Evolutionary conservation across 345 rosid genomes (phyloP), one percentile per base, ranked within the genome.

Genomic region (Diplotaxis tenuifolia): DNA sequence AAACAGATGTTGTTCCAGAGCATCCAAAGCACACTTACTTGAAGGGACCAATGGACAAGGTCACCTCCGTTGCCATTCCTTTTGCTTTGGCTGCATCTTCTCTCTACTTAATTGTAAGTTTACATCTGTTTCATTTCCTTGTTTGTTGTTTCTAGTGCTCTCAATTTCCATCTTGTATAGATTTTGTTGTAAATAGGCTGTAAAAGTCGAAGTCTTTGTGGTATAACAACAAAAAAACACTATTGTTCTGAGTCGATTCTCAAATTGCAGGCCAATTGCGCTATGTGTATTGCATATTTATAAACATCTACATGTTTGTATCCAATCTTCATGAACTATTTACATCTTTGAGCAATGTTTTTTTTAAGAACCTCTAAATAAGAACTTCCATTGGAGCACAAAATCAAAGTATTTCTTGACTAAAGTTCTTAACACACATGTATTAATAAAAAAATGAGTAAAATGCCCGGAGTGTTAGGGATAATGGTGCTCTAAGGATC

Each of bases 81-180:
- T 22, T 80, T 34, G 88, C 92, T 16, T 83, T 94, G 77, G 95
- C 92, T 2, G 93, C 63, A 12, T 72, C 73, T 55, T 38, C 87
- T 20, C 45, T 88, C 54, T 94, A 25, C 79, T 80, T 91, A 72
- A 88, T 87, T 60, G 98, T 93, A 82, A 88, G 97, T 81, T 65
- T 32, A 11, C 5, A 7, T 7, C 36, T n/a, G 29, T 49, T 20
- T 14, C n/a, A 34, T 21, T 55, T 68, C 54, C 15, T 9, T 19
- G 34, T 31, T 31, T 0, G 34, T 31, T 31, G 34, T 31, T 75
- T 75, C 69, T 75, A 75, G 69, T 14, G 34, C 52, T 22, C 53
- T 36, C 45, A 7, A 31, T 31, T 31, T 29, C 54, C 16, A n/a
- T 4, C 21, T 65, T 31, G 34, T 31, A 6, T 31, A 31, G 34